Percentiles rank a stretch among this genome's conserved stretches.
Conservation (phyloP, 768 basidiomycete species). For the Obba rivulosa region DNA sequence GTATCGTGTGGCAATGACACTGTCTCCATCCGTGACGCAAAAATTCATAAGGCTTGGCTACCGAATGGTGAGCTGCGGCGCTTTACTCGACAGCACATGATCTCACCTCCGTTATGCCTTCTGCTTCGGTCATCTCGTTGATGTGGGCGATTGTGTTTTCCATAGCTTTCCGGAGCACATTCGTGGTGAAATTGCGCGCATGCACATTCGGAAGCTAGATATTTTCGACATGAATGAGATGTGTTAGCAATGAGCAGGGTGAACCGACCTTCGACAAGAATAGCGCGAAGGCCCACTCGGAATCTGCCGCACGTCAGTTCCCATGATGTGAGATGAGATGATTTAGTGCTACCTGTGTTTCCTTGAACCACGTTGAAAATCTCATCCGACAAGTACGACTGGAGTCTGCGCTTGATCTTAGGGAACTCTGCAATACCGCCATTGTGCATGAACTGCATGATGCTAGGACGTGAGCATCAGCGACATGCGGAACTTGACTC, state of each 20-base stretch:
- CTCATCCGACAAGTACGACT: constrained; percentile 71
- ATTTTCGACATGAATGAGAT: not conserved
- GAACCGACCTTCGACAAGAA: constrained; percentile 71
- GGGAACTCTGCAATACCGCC: constrained; percentile 87
- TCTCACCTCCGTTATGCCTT: constrained; percentile 64
- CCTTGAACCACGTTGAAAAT: constrained; percentile 86
- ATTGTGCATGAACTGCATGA: constrained; percentile 91
- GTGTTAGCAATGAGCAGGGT: not conserved
- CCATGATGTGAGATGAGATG: not conserved
- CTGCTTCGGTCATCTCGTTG: constrained; percentile 70
- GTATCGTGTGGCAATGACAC: constrained; percentile 91
- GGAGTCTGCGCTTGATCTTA: constrained; percentile 75
- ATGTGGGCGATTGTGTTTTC: constrained; percentile 77
- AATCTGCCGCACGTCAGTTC: constrained; percentile 46
- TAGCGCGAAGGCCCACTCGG: constrained; percentile 95
- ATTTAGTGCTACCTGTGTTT: constrained; percentile 65
- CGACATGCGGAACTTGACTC: not conserved
- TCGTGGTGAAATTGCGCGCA: constrained; percentile 68
- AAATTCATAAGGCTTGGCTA: constrained; percentile 93
- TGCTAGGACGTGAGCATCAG: not conserved
- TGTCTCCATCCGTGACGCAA: constrained; percentile 92
- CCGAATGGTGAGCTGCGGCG: constrained; percentile 1
- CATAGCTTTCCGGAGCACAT: constrained; percentile 79
- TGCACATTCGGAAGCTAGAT: constrained; percentile 73
- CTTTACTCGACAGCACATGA: not conserved